Evolutionary conservation across 2,329 filamentous ascomycete species (phyloP).

Genomic region (Talaromyces sp.): DNA sequence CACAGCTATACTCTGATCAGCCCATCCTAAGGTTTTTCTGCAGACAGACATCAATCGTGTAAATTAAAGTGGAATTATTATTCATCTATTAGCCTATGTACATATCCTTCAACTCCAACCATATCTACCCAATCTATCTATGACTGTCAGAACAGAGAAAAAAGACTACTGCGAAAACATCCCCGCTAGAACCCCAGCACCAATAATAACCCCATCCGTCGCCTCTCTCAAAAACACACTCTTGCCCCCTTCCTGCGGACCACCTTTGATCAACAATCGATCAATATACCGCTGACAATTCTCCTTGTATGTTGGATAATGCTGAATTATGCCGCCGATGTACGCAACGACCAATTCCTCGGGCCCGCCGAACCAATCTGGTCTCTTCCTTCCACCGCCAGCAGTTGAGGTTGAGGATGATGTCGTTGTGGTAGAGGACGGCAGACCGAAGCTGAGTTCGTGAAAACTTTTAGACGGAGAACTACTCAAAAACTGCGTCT

Average conservation of each 20-base stretch:
- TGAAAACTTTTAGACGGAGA: slow-evolving; percentile 17
- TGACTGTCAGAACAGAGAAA: neutral
- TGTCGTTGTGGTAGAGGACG: neutral
- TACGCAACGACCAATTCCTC: slow-evolving; percentile 56
- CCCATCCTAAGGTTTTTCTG: neutral
- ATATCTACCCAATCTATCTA: neutral
- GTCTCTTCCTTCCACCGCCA: neutral
- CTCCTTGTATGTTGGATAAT: slow-evolving; percentile 66
- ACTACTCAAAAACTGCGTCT: slow-evolving; percentile 10
- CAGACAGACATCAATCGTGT: neutral
- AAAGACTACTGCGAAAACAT: slow-evolving; percentile 27
- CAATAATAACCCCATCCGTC: slow-evolving; percentile 49
- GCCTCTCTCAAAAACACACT: slow-evolving; percentile 47
- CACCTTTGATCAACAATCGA: slow-evolving; percentile 37
- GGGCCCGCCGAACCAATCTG: slow-evolving; percentile 15
- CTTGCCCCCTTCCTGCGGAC: slow-evolving; percentile 40
- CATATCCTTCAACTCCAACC: neutral
- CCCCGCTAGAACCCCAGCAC: slow-evolving; percentile 48
- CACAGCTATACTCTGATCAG: slow-evolving; percentile 10
- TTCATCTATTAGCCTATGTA: neutral
- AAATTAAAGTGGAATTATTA: neutral
- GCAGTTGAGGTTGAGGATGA: neutral
- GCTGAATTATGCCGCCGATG: slow-evolving; percentile 70
- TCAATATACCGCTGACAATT: slow-evolving; percentile 67
- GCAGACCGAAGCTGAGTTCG: slow-evolving; percentile 14